Evolutionary conservation across 768 basidiomycete species (phyloP), one percentile per base, ranked within the genome.

Genomic region (Russula olivacea): DNA sequence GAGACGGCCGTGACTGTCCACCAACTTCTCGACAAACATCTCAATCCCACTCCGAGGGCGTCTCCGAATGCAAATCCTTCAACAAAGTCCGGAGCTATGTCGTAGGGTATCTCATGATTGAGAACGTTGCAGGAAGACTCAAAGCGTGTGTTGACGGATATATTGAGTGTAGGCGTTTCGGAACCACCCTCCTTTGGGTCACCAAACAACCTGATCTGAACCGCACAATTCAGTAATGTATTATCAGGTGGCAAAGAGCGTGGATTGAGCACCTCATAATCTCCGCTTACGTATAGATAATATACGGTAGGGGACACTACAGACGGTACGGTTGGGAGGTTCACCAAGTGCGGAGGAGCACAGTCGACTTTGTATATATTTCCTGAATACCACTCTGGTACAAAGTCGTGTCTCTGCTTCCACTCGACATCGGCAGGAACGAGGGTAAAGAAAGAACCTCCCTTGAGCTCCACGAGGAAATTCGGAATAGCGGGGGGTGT

Each of bases 141-240:
- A 1, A 71, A 62, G 51, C 83, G 79, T 10, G 82, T 59, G 14
- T 77, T 74, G 28, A 86, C 75, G 0, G 72, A 71, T 52, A 92
- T 67, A 4, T 76, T 77, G 64, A 93, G 74, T 23, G 74, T 80
- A 61, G 90, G 81, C 14, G 77, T 74, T 8, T 69, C 65, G 2
- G 45, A 75, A 9, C 73, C 74, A 11, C 74, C 67, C 17, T 71
- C 73, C 36, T 67, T 74, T 11, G 91, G 89, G 72, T 90, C 89
- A 8, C 91, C 91, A 71, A 93, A 95, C 52, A 93, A 78, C 65
- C 92, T 79, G 61, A 93, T 91, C 88, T 92, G 67, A 9, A 56
- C 25, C 36, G 38, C 47, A 49, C 49, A 55, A 55, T 55, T 61
- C 51, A 58, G 53, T 30, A 40, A 45, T 32, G 17, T 32, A n/a